Evolutionary conservation across 495 filamentous ascomycete species (phyloP), one percentile per base, ranked within the genome.

Genomic region (Hypoxylon lienhwacheense): DNA sequence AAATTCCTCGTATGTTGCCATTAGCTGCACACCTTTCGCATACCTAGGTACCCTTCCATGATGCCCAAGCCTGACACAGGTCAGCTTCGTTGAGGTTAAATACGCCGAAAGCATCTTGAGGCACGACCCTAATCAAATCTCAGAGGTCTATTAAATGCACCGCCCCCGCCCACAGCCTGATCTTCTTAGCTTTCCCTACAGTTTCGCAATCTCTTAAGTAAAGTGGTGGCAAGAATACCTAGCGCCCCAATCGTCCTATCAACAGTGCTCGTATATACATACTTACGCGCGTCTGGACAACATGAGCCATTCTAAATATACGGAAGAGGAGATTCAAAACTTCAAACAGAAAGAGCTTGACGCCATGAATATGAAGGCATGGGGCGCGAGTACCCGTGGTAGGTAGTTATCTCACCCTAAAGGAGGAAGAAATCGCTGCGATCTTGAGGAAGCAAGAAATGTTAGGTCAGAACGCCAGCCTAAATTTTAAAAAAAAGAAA

Each of bases 1-100:
- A 33, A 52, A 48, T 22, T 70, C 65, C 4, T 55, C 43, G 14
- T 67, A 49, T 7, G 11, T 32, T 19, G 20, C 55, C 59, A 69
- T 64, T 7, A 66, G 47, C 3, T 15, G n/a, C 16, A 36, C 35
- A 40, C 41, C 25, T 34, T 57, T 58, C 1, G 47, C 19, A 34
- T 59, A 58, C 11, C 59, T 33, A 33, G 10, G 10, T 12, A 4
- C 5, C 15, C 47, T 41, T 45, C 25, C 39, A 28, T 25, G 22
- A 39, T 61, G n/a, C n/a, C n/a, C n/a, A n/a, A n/a, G n/a, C n/a
- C n/a, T n/a, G n/a, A n/a, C n/a, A n/a, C n/a, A n/a, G 20, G 41
- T 15, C 20, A 17, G 20, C 20, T 33, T 33, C 29, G 10, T 33
- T n/a, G n/a, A n/a, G n/a, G n/a, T n/a, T n/a, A n/a, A n/a, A n/a